Evolutionary conservation across 345 rosid species (phyloP).

Genomic region (Euphorbia peplus): DNA sequence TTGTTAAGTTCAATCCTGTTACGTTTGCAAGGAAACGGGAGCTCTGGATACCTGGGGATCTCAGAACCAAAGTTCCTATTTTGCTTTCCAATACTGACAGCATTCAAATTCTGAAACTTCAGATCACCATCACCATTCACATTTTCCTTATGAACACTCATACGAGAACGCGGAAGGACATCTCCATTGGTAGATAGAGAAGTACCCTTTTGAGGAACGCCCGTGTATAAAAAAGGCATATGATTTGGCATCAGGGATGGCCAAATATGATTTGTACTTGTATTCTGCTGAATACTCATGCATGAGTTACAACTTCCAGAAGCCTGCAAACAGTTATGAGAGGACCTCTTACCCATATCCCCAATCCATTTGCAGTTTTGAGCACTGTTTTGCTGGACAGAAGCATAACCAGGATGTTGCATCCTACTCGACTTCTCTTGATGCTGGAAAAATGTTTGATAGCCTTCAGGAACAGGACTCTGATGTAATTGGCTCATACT

Average conservation of each 20-base stretch:
- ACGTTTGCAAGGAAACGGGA: conserved; percentile 50
- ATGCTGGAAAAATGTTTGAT: conserved; percentile 33
- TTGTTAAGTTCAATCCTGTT: conserved; percentile 29
- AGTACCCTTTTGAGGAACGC: conserved; percentile 32
- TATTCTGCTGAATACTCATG: conserved; percentile 42
- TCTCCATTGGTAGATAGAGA: conserved; percentile 35
- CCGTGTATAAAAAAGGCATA: conserved; percentile 35
- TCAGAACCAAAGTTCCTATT: conserved; percentile 43
- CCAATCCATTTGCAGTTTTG: conserved; percentile 47
- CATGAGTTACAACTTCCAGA: conserved; percentile 41
- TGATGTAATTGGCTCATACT: conserved; percentile 37
- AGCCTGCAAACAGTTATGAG: conserved; percentile 30
- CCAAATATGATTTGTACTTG: conserved; percentile 49
- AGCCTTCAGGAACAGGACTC: conserved; percentile 36
- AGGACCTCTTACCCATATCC: conserved; percentile 39
- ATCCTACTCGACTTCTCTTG: conserved; percentile 43
- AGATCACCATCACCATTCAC: conserved; percentile 28
- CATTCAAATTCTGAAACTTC: conserved; percentile 37
- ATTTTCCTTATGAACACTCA: conserved; percentile 31
- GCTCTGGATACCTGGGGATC: conserved; percentile 33
- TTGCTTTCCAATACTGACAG: conserved; percentile 42
- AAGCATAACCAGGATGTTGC: conserved; percentile 40
- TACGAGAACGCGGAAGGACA: conserved; percentile 33
- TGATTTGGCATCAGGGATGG: conserved; percentile 47
- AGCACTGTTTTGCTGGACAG: conserved; percentile 32